Evolutionary conservation across 1,139 yeast genomes (phyloP).

Genomic region (Hyphopichia pseudoburtonii): DNA sequence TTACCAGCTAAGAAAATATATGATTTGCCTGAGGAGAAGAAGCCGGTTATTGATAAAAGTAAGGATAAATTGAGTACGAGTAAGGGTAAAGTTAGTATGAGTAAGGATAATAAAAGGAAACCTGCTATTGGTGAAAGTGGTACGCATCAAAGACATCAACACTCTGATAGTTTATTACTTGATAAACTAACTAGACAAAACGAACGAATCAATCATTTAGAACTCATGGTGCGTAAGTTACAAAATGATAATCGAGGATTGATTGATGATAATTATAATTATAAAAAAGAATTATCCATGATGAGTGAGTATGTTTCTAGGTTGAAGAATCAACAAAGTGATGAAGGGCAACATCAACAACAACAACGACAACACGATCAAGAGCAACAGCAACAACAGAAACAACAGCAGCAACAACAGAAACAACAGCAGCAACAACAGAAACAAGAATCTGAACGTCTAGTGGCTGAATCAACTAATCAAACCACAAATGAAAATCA

Average conservation of each 20-base stretch:
- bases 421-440: not conserved
- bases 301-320: not conserved
- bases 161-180: slow-evolving; percentile 9
- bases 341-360: not conserved
- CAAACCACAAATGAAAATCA: not conserved
- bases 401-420: too few species aligned
- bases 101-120: too few species aligned
- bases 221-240: slow-evolving; percentile 1
- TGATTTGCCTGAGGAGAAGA: slow-evolving; percentile 1
- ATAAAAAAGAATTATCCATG: not conserved
- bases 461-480: too few species aligned
- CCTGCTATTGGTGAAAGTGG: not conserved
- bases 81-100: too few species aligned
- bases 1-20: slow-evolving; percentile 9
- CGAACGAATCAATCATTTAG: slow-evolving; percentile 7
- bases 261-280: slow-evolving; percentile 1
- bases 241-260: slow-evolving; percentile 6
- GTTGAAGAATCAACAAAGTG: not conserved
- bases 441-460: not conserved
- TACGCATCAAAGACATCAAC: slow-evolving; percentile 1
- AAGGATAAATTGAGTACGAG: too few species aligned
- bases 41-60: too few species aligned
- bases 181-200: slow-evolving; percentile 10
- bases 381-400: not conserved
- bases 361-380: not conserved